Evolutionary conservation across 768 basidiomycete genomes (phyloP), one percentile per base, ranked within the genome.

Genomic region (Roridomyces roridus): DNA sequence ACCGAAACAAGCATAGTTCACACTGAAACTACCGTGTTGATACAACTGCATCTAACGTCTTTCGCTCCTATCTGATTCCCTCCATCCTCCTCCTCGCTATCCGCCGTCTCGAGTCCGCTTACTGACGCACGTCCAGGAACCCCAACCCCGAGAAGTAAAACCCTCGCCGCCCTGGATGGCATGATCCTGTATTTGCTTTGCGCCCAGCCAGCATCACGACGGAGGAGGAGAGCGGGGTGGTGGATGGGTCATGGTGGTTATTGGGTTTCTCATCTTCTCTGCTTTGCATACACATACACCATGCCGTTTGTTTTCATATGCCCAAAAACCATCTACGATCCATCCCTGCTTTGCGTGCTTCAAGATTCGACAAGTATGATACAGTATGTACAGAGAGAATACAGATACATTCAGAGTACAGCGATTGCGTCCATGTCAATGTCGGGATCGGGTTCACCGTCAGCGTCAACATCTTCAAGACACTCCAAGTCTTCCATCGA

Each of bases 11-110:
- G 89, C 94, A 95, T 95, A 95, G 94, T 96, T 95, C 93, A 96
- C 91, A 87, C 94, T 88, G 93, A 96, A 92, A 74, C 76, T 70
- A 75, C 73, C 69, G 74, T 94, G 92, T 91, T 87, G 90, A 94
- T 77, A 88, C 82, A 75, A 76, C 85, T 80, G 65, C 87, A 92
- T 92, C 89, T 85, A 79, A 85, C 74, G 93, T 97, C 94, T 96
- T 96, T 96, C 94, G 94, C 94, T 96, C 93, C 94, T 96, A 96
- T 96, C 93, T 96, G 94, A 96, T 74, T 59, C 31, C 31, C 7
- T 34, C 63, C 60, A 25, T 68, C 49, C 60, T 55, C 63, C 51
- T 46, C 40, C 44, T 40, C 53, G 56, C 53, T 48, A 40, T 61
- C 31, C 63, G 26, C 39, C 35, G n/a, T 41, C 48, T 46, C 28